phyloP scores from a whole-genome alignment of 306 rosid genomes.

The Quercus cerris region DNA sequence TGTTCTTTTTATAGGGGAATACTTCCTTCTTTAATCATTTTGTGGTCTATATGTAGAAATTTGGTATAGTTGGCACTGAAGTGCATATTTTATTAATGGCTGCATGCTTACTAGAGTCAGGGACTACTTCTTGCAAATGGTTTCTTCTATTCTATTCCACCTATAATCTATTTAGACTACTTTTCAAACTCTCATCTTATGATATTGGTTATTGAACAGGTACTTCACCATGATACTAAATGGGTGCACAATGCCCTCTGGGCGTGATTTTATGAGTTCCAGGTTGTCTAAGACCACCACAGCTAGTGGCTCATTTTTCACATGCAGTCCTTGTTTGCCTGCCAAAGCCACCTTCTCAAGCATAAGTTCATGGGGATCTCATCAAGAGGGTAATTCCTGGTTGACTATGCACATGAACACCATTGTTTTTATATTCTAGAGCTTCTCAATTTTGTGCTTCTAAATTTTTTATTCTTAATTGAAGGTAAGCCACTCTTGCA shows the following conservation, averaged over 20 bases:
- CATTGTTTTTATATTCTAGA: constrained; percentile 4
- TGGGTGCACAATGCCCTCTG: constrained; percentile 44
- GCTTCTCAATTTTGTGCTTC: not conserved
- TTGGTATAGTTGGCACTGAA: not conserved
- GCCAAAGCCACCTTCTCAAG: constrained; percentile 35
- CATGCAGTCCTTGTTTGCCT: constrained; percentile 35
- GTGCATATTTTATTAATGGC: not conserved
- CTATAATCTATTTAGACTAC: not conserved
- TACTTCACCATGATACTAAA: constrained; percentile 50
- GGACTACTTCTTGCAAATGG: not conserved
- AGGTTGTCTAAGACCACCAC: constrained; percentile 19
- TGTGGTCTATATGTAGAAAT: too few relatives aligned
- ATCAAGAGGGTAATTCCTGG: constrained; percentile 28
- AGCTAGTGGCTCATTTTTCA: constrained; percentile 21
- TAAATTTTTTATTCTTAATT: not conserved
- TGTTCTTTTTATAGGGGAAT: not conserved
- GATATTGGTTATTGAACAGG: constrained; percentile 28
- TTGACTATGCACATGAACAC: constrained; percentile 16
- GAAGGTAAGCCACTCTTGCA: constrained; percentile 46
- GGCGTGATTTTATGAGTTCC: constrained; percentile 36
- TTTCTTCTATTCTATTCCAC: not conserved
- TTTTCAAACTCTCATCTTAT: not conserved
- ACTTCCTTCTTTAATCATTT: not conserved
- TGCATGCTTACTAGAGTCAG: not conserved
- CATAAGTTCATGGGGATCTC: constrained; percentile 38